Evolutionary conservation across 2,329 filamentous ascomycete species (phyloP), one percentile per base, ranked within the genome.

Genomic region (Lecanicillium sp.): DNA sequence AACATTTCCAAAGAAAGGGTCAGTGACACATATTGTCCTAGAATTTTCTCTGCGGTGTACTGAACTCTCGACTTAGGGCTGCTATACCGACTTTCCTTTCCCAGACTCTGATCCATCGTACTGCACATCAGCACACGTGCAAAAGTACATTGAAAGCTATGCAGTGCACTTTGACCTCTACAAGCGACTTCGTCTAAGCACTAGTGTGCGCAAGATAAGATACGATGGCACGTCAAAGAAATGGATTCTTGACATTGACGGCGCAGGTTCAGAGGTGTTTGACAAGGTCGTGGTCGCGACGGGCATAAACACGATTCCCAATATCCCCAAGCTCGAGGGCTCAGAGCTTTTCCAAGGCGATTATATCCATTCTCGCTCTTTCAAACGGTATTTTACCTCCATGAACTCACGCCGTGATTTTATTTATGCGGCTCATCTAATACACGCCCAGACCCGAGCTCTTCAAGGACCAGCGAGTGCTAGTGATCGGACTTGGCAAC

Each of bases 401-500:
- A 2, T 13, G 10, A 6, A n/a, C n/a, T n/a, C n/a, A n/a, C n/a
- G n/a, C n/a, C n/a, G n/a, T n/a, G n/a, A n/a, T n/a, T n/a, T n/a
- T n/a, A n/a, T n/a, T n/a, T n/a, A n/a, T n/a, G n/a, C n/a, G n/a
- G n/a, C n/a, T 8, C 17, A 29, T 12, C n/a, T 33, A 15, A 32
- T 34, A 29, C 1, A 31, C 4, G 8, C 3, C 1, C 10, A 54
- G 53, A n/a, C 49, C 52, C 1, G 47, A 53, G 4, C 36, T 45
- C 5, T 69, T 66, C 47, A 53, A 56, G 11, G 60, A 52, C 6
- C 64, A 68, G 44, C 64, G 52, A 9, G 62, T 71, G 3, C 40
- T 71, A 1, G 51, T 72, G 0, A 52, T 71, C 3, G 68, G 68
- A 5, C 47, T 69, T 18, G 61, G 61, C 13, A 63, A 60, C 33